phyloP scores from a whole-genome alignment of 306 rosid species.

The Benincasa hispida region DNA sequence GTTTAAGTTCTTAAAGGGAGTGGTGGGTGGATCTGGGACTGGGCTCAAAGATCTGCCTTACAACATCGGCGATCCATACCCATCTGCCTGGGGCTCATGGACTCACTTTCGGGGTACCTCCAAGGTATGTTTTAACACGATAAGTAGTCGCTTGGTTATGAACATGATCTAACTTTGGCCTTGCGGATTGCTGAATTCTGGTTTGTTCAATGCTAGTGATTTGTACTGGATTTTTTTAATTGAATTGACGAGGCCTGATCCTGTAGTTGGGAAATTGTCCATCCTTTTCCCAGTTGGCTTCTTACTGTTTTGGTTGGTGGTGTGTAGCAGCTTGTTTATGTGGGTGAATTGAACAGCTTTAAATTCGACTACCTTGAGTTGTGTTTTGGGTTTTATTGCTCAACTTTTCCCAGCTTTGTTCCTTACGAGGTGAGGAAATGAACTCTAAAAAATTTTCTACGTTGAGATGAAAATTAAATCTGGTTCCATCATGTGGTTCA shows the following conservation, averaged over 20 bases:
- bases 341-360: neutral
- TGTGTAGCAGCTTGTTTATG: neutral
- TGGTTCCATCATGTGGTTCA: neutral
- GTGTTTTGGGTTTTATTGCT: neutral
- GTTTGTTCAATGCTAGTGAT: neutral
- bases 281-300: neutral
- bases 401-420: neutral
- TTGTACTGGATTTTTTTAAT: neutral
- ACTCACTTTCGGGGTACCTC: constrained; percentile 77
- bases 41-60: constrained; percentile 91
- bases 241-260: neutral
- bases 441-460: neutral
- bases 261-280: neutral
- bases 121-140: constrained; percentile 33
- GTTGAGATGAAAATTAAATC: neutral
- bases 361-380: neutral
- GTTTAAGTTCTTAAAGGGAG: constrained; percentile 87
- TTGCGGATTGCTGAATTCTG: neutral
- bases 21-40: constrained; percentile 88
- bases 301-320: neutral
- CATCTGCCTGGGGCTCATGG: constrained; percentile 98
- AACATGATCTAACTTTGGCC: neutral
- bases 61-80: constrained; percentile 72
- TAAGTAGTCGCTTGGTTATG: neutral
- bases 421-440: neutral